Evolutionary conservation across 345 rosid species (phyloP).

Genomic region (Cardamine resedifolia): DNA sequence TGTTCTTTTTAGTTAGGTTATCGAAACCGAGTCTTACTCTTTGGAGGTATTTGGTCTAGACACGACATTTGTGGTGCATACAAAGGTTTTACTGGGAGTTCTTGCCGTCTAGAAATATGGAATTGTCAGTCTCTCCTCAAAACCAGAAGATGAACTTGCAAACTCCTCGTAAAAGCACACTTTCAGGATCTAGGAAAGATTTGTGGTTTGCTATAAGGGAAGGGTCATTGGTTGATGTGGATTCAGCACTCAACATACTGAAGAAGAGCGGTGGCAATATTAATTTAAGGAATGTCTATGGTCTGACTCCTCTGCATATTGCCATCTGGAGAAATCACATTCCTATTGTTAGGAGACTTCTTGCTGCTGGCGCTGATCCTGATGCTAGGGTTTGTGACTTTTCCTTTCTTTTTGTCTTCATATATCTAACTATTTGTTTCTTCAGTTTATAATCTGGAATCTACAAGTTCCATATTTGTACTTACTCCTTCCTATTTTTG

Average conservation of each 20-base stretch:
- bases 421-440: not conserved
- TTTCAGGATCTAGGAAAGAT: slow-evolving; percentile 56
- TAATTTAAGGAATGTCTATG: slow-evolving; percentile 69
- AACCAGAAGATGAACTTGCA: slow-evolving; percentile 57
- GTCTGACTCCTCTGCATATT: slow-evolving; percentile 83
- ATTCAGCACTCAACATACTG: slow-evolving; percentile 55
- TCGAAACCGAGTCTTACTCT: slow-evolving; percentile 3
- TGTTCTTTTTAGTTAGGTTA: not conserved
- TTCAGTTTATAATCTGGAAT: not conserved
- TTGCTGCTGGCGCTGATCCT: slow-evolving; percentile 94
- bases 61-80: not conserved
- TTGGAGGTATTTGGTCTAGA: slow-evolving; percentile 13
- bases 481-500: not conserved
- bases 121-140: slow-evolving; percentile 58
- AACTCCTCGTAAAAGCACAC: slow-evolving; percentile 49
- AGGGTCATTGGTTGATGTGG: slow-evolving; percentile 87
- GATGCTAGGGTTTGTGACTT: slow-evolving; percentile 84
- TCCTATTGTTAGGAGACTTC: slow-evolving; percentile 85
- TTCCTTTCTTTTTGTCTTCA: slow-evolving; percentile 8
- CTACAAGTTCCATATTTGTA: not conserved
- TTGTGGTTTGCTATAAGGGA: slow-evolving; percentile 71
- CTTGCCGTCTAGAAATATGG: slow-evolving; percentile 42
- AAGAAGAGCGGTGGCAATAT: slow-evolving; percentile 87
- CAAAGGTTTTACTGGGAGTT: slow-evolving; percentile 11
- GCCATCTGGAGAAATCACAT: slow-evolving; percentile 96